A percentile compares a stretch with the other conserved stretches of the same genome.
phyloP scores from a whole-genome alignment of 352 stramenopile genomes.

The Pythium pyrilobum region DNA sequence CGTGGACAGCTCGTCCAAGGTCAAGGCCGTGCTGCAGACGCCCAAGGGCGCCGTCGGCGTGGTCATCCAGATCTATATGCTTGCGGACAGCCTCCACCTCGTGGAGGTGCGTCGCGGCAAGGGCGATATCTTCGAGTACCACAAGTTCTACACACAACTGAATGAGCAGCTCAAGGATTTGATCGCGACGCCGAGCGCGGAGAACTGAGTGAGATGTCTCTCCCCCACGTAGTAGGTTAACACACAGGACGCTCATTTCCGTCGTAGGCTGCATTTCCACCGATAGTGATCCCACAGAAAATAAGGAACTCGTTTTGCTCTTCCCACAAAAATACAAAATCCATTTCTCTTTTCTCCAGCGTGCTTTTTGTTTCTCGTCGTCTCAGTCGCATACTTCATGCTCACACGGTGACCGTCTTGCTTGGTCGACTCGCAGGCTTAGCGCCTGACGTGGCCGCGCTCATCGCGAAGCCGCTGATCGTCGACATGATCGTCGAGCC shows the following conservation, averaged over 20 bases:
- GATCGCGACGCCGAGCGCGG: slow-evolving; percentile 33
- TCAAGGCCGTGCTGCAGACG: slow-evolving; percentile 82
- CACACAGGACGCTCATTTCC: background rate
- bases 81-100: slow-evolving; percentile 80
- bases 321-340: too few relatives aligned
- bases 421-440: slow-evolving; percentile 16
- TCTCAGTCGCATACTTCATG: background rate
- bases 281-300: too few relatives aligned
- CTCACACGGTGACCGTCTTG: slow-evolving; percentile 37
- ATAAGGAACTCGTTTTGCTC: too few relatives aligned
- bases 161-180: slow-evolving; percentile 86
- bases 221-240: background rate
- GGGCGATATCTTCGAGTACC: slow-evolving; percentile 89
- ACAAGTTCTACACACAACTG: slow-evolving; percentile 89
- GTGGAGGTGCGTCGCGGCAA: slow-evolving; percentile 87
- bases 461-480: slow-evolving; percentile 61
- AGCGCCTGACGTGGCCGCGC: slow-evolving; percentile 14
- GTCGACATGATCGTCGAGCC: slow-evolving; percentile 75
- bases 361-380: background rate
- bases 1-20: slow-evolving; percentile 73
- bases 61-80: slow-evolving; percentile 88
- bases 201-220: background rate
- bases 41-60: slow-evolving; percentile 85
- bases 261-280: too few relatives aligned
- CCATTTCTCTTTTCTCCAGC: background rate